Evolutionary conservation across 2,329 filamentous ascomycete genomes (phyloP).

Genomic region (Cordyceps javanica): DNA sequence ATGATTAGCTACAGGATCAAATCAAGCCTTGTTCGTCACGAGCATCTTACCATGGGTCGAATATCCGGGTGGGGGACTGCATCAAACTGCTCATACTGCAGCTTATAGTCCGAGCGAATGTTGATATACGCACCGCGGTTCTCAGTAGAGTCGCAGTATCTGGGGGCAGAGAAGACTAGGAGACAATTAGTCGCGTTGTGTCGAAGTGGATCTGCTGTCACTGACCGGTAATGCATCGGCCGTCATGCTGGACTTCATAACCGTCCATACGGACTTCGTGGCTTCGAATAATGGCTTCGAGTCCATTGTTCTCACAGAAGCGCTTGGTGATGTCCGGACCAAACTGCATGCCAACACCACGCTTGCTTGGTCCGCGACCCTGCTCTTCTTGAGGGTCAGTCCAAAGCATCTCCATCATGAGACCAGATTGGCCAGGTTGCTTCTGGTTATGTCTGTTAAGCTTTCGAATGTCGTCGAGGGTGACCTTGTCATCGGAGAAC

Average conservation of each 20-base stretch:
- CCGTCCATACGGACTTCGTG: constrained; percentile 99
- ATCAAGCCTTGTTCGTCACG: background rate
- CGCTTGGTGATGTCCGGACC: constrained; percentile 92
- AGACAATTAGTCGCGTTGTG: constrained; percentile 21
- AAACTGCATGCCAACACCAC: constrained; percentile 93
- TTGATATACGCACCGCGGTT: constrained; percentile 99
- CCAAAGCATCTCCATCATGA: constrained; percentile 99
- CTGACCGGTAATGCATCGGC: constrained; percentile 85
- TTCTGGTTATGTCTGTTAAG: constrained; percentile 84
- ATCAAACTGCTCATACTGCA: constrained; percentile 88
- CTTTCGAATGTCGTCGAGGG: constrained; percentile 89
- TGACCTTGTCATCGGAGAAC: constrained; percentile 91
- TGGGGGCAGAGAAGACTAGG: constrained; percentile 86
- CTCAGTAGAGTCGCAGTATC: constrained; percentile 95
- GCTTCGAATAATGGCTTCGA: constrained; percentile 92
- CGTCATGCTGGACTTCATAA: constrained; percentile 97
- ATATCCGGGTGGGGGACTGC: constrained; percentile 95
- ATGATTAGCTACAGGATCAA: constrained; percentile 17
- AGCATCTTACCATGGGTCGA: constrained; percentile 68
- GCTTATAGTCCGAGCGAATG: constrained; percentile 83
- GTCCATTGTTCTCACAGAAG: constrained; percentile 93
- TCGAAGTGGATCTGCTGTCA: constrained; percentile 10
- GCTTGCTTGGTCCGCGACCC: constrained; percentile 89
- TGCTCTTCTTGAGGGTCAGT: constrained; percentile 85
- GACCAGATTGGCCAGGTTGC: constrained; percentile 83